These are phyloP conservation scores for Pyrenophora seminiperda DNA, from an alignment of 2,329 filamentous ascomycete genomes.

Conservation along the genomic window DNA sequence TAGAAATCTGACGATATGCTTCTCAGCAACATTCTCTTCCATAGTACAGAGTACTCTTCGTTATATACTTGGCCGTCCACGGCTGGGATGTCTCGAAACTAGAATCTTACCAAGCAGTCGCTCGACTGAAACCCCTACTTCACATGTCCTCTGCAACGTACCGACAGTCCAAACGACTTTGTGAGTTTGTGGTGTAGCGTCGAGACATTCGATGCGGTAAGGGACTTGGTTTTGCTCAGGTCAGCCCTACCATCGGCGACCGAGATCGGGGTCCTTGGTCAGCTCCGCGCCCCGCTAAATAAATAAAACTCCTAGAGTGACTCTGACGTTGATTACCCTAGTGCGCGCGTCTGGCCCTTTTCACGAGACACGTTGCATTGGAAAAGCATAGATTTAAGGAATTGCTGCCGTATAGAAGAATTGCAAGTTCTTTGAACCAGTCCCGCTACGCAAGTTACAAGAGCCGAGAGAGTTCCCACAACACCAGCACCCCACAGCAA, in stretches of 20 bases:
- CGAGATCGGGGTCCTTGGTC: conserved; percentile 21
- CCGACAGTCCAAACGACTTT: too few relatives aligned
- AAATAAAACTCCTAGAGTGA: conserved; percentile 29
- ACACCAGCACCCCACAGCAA: conserved; percentile 13
- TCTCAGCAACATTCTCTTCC: too few relatives aligned
- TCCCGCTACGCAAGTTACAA: conserved; percentile 1
- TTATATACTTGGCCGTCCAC: too few relatives aligned
- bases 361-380: neutral
- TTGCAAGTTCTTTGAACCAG: conserved; percentile 1
- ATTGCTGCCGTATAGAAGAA: conserved; percentile 1
- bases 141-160: too few relatives aligned
- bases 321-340: conserved; percentile 22
- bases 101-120: too few relatives aligned
- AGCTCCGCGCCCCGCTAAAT: conserved; percentile 29
- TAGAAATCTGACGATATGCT: too few relatives aligned
- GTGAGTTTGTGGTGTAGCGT: neutral
- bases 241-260: conserved; percentile 10
- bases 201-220: conserved; percentile 1
- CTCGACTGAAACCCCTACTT: too few relatives aligned
- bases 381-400: neutral
- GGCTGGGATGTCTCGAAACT: too few relatives aligned
- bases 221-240: neutral
- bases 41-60: too few relatives aligned
- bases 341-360: conserved; percentile 13
- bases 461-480: conserved; percentile 9